A percentile compares a stretch with the other conserved stretches of the same genome.
phyloP scores from a whole-genome alignment of 768 basidiomycete genomes.

The Mycena kentingensis region DNA sequence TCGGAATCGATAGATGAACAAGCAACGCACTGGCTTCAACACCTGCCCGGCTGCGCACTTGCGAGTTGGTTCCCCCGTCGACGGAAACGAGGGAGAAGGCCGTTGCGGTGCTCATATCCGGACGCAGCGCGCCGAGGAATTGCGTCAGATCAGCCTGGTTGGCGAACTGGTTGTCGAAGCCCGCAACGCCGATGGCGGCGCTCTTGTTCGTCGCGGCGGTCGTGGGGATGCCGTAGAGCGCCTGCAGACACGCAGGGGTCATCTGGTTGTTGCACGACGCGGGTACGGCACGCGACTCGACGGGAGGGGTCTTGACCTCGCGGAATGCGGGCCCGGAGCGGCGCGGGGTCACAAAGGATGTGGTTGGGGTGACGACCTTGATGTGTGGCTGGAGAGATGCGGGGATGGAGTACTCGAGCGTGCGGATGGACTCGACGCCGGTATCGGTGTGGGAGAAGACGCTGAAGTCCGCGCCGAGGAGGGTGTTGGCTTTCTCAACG shows the following conservation, averaged over 20 bases:
- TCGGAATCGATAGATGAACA: not conserved
- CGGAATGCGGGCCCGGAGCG: not conserved
- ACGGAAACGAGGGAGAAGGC: conserved; percentile 27
- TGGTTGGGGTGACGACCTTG: conserved; percentile 31
- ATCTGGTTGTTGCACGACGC: conserved; percentile 14
- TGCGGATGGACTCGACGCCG: conserved; percentile 27
- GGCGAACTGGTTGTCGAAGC: conserved; percentile 24
- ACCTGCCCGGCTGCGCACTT: conserved; percentile 27
- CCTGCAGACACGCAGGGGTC: conserved; percentile 31
- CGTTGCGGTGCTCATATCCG: conserved; percentile 29
- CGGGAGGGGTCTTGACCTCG: not conserved
- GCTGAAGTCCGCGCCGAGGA: conserved; percentile 26
- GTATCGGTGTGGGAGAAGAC: conserved; percentile 20
- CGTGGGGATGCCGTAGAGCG: conserved; percentile 30
- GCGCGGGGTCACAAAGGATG: conserved; percentile 19
- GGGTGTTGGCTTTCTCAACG: conserved; percentile 27
- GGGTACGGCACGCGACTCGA: not conserved
- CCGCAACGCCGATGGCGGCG: conserved; percentile 27
- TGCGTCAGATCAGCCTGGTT: conserved; percentile 23
- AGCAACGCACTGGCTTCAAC: conserved; percentile 28
- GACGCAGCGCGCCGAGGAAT: conserved; percentile 29
- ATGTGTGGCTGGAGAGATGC: conserved; percentile 25
- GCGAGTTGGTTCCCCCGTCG: conserved; percentile 32
- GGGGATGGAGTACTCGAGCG: conserved; percentile 31
- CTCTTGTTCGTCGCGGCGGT: conserved; percentile 24